Conservation (phyloP, 2,329 filamentous ascomycete species). For the Helminthosporium solani region DNA sequence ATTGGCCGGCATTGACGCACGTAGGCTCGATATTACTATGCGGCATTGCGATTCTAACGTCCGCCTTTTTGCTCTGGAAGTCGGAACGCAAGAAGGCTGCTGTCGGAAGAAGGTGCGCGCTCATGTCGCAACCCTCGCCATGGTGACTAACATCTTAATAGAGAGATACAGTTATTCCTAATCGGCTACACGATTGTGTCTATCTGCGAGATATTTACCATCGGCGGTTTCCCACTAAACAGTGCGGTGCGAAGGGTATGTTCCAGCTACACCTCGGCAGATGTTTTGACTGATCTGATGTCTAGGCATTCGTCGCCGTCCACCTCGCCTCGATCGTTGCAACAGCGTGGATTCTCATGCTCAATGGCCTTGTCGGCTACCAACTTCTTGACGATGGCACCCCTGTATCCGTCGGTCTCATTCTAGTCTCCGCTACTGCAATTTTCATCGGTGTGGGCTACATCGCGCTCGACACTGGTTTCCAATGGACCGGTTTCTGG, state of each 20-base stretch:
- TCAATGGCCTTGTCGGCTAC: constrained; percentile 90
- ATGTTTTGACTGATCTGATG: constrained; percentile 10
- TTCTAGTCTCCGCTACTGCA: constrained; percentile 66
- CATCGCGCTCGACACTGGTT: constrained; percentile 91
- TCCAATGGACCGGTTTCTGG: constrained; percentile 80
- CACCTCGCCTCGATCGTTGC: constrained; percentile 89
- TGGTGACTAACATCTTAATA: constrained; percentile 44
- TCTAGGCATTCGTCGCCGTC: constrained; percentile 79
- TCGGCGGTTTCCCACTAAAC: constrained; percentile 81
- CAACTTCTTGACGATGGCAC: constrained; percentile 95
- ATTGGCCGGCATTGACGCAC: constrained; percentile 26
- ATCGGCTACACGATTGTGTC: constrained; percentile 80
- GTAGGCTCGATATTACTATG: constrained; percentile 84
- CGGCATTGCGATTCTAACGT: constrained; percentile 70
- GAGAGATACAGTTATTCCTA: constrained; percentile 96
- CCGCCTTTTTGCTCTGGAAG: constrained; percentile 68
- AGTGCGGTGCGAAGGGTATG: constrained; percentile 70
- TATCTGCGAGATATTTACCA: constrained; percentile 95
- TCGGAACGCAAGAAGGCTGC: constrained; percentile 91
- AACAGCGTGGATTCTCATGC: constrained; percentile 84
- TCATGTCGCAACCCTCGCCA: not conserved
- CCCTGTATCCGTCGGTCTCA: constrained; percentile 73
- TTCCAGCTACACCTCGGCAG: constrained; percentile 14
- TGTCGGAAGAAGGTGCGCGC: constrained; percentile 78
- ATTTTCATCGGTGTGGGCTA: constrained; percentile 91